A percentile compares a stretch with the other conserved stretches of the same genome.
phyloP scores from a whole-genome alignment of 495 filamentous ascomycete genomes.

The Penicillium psychrofluorescens region DNA sequence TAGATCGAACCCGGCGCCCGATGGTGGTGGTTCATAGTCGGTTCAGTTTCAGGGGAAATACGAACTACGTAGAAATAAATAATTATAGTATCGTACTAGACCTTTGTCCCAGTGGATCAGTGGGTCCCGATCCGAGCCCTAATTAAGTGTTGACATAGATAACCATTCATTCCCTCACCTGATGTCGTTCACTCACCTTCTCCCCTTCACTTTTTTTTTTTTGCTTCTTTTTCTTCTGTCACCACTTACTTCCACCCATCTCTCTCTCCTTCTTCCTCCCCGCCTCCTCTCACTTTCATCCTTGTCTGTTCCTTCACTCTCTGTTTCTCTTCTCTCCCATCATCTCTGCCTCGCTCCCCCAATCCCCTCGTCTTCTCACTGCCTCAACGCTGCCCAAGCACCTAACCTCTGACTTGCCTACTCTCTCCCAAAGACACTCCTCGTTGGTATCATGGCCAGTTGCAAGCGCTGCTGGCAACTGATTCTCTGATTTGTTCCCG shows the following conservation, averaged over 20 bases:
- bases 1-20: too few species aligned
- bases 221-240: background rate
- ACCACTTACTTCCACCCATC: background rate
- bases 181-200: background rate
- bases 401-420: background rate
- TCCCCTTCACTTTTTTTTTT: background rate
- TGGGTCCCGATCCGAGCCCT: too few species aligned
- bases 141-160: too few species aligned
- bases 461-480: too few species aligned
- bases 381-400: slow-evolving; percentile 1
- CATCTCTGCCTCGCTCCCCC: background rate
- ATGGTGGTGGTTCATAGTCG: too few species aligned
- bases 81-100: too few species aligned
- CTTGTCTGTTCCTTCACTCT: background rate
- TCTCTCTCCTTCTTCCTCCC: background rate
- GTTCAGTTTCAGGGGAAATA: too few species aligned
- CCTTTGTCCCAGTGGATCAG: too few species aligned
- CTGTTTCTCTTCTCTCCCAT: background rate
- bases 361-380: slow-evolving; percentile 1
- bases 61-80: too few species aligned
- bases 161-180: too few species aligned
- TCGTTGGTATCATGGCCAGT: background rate
- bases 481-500: too few species aligned
- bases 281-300: background rate
- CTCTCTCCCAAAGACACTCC: background rate